phyloP scores from a whole-genome alignment of 2,329 filamentous ascomycete genomes.

The Exophiala viscosa region DNA sequence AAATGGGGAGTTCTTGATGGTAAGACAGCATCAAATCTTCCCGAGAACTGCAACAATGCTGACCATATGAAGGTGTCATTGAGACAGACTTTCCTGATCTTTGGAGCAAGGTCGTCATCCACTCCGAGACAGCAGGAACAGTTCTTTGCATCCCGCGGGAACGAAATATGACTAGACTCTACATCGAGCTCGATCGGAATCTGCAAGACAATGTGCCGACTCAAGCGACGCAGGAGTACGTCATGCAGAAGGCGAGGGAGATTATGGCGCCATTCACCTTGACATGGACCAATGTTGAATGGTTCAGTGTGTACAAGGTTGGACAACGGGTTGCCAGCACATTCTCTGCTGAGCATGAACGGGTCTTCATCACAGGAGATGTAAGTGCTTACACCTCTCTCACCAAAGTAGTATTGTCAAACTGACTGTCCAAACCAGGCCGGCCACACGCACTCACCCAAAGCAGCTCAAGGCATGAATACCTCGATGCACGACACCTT shows the following conservation, averaged over 20 bases:
- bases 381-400: conserved; percentile 26
- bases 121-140: conserved; percentile 63
- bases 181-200: conserved; percentile 43
- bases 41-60: neutral
- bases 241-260: conserved; percentile 54
- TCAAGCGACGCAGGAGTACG: conserved; percentile 58
- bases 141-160: conserved; percentile 72
- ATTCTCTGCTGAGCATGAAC: conserved; percentile 42
- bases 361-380: conserved; percentile 50
- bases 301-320: conserved; percentile 52
- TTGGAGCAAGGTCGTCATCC: conserved; percentile 69
- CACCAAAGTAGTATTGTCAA: too few relatives aligned
- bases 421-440: conserved; percentile 1
- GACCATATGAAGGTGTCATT: conserved; percentile 36
- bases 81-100: conserved; percentile 71
- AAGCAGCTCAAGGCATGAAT: conserved; percentile 69
- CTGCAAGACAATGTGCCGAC: conserved; percentile 23
- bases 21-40: conserved; percentile 35
- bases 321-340: conserved; percentile 47
- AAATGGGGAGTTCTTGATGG: conserved; percentile 72
- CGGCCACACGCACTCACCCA: conserved; percentile 46
- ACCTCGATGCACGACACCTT: conserved; percentile 64
- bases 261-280: conserved; percentile 46
- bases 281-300: conserved; percentile 46
- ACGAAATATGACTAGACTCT: conserved; percentile 65